Evolutionary conservation across 306 rosid species (phyloP), one percentile per base, ranked within the genome.

Genomic region (Dryas alaskensis): DNA sequence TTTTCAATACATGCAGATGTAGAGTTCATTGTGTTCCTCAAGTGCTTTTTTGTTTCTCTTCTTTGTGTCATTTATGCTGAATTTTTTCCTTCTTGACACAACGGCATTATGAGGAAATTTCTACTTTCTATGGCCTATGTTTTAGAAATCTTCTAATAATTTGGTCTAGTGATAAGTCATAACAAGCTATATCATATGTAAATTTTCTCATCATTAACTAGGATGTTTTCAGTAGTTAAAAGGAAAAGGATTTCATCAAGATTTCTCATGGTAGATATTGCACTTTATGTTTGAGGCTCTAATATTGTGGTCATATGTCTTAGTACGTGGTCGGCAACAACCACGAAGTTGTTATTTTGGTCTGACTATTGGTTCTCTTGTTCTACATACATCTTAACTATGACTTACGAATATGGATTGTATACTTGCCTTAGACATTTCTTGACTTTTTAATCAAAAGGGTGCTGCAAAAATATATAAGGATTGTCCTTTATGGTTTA

Each of bases 221-320:
- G n/a, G 37, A 51, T 50, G 14, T 37, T 4, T 68, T 16, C 8
- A 5, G 60, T 48, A 37, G 12, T 16, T 51, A 14, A 27, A 16
- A 37, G 25, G 44, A 51, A 16, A 47, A 51, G 58, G 12, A 19
- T 37, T 58, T 68, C 60, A 31, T 51, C 17, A 31, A 45, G 31
- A n/a, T 16, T 64, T 51, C 73, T 50, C 46, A 31, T 68, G 25
- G 72, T 37, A 68, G 37, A 50, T 46, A 17, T 4, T 68, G 59
- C 16, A 37, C 46, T 51, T 67, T 37, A 50, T 50, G 48, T 48
- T 37, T 17, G 60, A 52, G 16, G n/a, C 42, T 50, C 25, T 63
- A 43, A 67, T 65, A 47, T 25, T 27, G 14, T 67, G 57, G 22
- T 67, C 71, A 25, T 9, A 68, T 68, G 72, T 67, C n/a, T 14